phyloP scores from a whole-genome alignment of 176 grass and related monocot genomes.

The Oryza glaberrima region DNA sequence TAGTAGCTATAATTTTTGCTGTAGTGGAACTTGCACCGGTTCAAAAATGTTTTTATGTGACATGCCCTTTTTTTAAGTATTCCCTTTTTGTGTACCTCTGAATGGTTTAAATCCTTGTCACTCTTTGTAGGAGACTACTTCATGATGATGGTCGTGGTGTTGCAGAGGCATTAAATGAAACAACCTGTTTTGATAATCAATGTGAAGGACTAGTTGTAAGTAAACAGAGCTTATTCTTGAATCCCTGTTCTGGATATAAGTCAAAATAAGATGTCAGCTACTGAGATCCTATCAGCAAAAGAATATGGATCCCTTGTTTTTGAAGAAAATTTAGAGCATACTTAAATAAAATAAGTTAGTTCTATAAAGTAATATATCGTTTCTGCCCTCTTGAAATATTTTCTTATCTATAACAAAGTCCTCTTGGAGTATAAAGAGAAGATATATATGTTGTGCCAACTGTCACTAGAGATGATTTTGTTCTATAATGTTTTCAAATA shows the following conservation, averaged over 20 bases:
- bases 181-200: conserved; percentile 61
- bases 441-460: not conserved
- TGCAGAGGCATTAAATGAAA: conserved; percentile 84
- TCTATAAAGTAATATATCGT: conserved; percentile 1
- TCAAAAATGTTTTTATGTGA: not conserved
- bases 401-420: not conserved
- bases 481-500: conserved; percentile 24
- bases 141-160: conserved; percentile 87
- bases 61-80: not conserved
- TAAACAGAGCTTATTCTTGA: conserved; percentile 26
- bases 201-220: conserved; percentile 91
- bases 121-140: conserved; percentile 73
- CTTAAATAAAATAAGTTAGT: conserved; percentile 6
- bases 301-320: conserved; percentile 8
- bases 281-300: conserved; percentile 27
- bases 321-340: not conserved
- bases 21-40: not conserved
- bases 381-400: conserved; percentile 8
- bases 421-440: conserved; percentile 1
- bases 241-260: conserved; percentile 3
- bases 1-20: not conserved
- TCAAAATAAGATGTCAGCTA: conserved; percentile 6
- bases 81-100: not conserved
- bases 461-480: not conserved
- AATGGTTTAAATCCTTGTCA: conserved; percentile 30